Evolutionary conservation across 1,284 basidiomycete species (phyloP), one percentile per base, ranked within the genome.

Genomic region (Boletus smithii): DNA sequence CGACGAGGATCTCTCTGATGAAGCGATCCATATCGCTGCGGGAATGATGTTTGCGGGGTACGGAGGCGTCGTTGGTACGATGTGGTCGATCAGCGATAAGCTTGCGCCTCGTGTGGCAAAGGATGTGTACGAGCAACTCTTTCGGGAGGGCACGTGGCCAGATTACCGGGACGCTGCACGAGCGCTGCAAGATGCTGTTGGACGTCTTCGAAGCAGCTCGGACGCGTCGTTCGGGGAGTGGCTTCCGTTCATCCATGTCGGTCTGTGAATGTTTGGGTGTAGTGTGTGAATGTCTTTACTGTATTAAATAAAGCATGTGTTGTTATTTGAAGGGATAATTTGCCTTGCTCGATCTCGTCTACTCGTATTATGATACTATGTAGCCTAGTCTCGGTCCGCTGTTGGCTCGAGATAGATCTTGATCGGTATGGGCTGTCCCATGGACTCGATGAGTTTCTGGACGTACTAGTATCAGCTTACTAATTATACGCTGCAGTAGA

Each of bases 81-180:
- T 53, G 54, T 56, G 54, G 53, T 39, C 54, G 6, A 56, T 56
- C 20, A 48, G 30, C 3, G 53, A 56, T 22, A 34, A 23, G 2
- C 22, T 56, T 8, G 54, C 46, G 8, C 54, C 50, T 8, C n/a
- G 17, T 4, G 42, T 53, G 29, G 40, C 53, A 4, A 48, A 17
- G 27, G 49, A 48, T 9, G 45, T 52, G 5, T 54, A 56, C 14
- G 32, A 35, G 17, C 44, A 40, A 5, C 44, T 53, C 9, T 39
- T 53, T 6, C 18, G 6, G 16, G 44, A 13, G 22, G 16, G 11
- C 8, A 23, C 1, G 6, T 4, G 20, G 9, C 43, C 36, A 5
- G 35, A 45, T 26, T 32, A 32, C n/a, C 43, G 29, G 20, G 43
- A 45, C 9, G 43, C 35, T 14, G 43, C 43, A 5, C 27, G 36